A percentile compares a stretch with the other conserved stretches of the same genome.
Conservation (phyloP, 2,329 filamentous ascomycete genomes). For the Cercospora sojina region DNA sequence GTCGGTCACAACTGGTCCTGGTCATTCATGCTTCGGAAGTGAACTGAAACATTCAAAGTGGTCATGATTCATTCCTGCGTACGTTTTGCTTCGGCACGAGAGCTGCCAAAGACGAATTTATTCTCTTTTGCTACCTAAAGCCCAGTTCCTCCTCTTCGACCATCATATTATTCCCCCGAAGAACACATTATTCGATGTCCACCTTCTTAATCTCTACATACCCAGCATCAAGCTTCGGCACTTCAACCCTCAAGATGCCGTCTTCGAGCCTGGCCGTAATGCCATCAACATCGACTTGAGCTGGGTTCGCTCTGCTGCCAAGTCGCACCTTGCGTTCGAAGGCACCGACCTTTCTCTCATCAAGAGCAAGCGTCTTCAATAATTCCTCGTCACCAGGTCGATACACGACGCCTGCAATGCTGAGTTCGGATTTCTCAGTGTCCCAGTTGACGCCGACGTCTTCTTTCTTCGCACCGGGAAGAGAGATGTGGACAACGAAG, state of each 20-base stretch:
- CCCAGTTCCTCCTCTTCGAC: not conserved
- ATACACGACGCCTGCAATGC: constrained; percentile 70
- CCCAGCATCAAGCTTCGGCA: constrained; percentile 69
- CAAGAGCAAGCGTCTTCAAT: constrained; percentile 60
- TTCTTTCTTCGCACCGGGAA: constrained; percentile 77
- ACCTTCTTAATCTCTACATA: constrained; percentile 57
- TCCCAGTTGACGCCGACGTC: constrained; percentile 78
- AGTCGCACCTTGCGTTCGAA: constrained; percentile 72
- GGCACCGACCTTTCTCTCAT: constrained; percentile 69
- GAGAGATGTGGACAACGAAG: constrained; percentile 69
- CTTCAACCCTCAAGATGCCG: constrained; percentile 71
- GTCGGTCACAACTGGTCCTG: not conserved
- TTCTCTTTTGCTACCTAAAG: not conserved
- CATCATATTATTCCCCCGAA: not conserved
- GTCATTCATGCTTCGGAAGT: not conserved
- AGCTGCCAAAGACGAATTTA: not conserved
- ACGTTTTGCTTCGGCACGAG: not conserved
- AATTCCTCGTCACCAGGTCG: constrained; percentile 70
- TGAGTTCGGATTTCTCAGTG: constrained; percentile 63
- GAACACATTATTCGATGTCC: constrained; percentile 47
- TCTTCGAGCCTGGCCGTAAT: constrained; percentile 78
- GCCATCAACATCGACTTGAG: constrained; percentile 62
- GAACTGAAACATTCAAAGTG: not conserved
- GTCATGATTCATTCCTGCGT: not conserved
- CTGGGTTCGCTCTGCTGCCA: constrained; percentile 53